These are phyloP conservation scores for Trichoderma afroharzianum DNA, from an alignment of 2,329 filamentous ascomycete species.

Conservation along the genomic window DNA sequence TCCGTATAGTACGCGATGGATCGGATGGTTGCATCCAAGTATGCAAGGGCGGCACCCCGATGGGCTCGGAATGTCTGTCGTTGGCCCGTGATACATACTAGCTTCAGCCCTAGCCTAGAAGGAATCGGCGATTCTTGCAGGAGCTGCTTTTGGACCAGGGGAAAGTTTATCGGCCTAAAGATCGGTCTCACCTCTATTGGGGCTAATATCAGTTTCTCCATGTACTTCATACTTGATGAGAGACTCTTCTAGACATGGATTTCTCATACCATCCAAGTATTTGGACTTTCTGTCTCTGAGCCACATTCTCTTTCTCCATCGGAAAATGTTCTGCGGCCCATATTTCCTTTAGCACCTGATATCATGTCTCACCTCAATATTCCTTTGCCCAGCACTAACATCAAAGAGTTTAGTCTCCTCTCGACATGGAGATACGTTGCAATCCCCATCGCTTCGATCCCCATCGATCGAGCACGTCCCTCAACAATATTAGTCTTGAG, in stretches of 20 bases:
- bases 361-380: not conserved
- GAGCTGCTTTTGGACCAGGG: not conserved
- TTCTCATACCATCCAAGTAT: not conserved
- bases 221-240: not conserved
- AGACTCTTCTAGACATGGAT: not conserved
- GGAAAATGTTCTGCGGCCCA: not conserved
- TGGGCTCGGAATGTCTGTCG: not conserved
- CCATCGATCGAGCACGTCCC: not conserved
- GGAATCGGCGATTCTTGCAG: not conserved
- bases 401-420: not conserved
- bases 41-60: not conserved
- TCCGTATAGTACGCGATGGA: not conserved
- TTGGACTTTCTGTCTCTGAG: not conserved
- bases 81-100: not conserved
- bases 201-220: not conserved
- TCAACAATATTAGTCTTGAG: not conserved
- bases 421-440: not conserved
- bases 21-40: not conserved
- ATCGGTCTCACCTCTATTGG: not conserved
- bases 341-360: not conserved
- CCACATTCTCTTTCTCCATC: not conserved
- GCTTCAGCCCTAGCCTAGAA: not conserved
- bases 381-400: not conserved
- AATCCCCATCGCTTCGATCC: not conserved
- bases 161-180: not conserved